phyloP scores from a whole-genome alignment of 371 early-diverging fungal species.

The Mucor racemosus region DNA sequence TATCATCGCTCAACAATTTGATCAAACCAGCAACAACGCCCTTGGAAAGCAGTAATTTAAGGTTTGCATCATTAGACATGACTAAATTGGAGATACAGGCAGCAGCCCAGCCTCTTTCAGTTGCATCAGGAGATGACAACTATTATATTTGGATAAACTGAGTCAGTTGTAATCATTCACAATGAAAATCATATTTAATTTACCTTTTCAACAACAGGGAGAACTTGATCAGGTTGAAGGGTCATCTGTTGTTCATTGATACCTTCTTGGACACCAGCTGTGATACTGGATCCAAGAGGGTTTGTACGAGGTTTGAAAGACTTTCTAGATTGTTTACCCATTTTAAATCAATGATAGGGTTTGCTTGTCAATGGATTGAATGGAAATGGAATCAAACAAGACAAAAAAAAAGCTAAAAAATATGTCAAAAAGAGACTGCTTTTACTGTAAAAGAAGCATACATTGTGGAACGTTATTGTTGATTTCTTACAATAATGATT shows the following conservation, averaged over 20 bases:
- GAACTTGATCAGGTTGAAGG: slow-evolving; percentile 44
- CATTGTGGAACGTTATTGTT: too few relatives aligned
- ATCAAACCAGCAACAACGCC: slow-evolving; percentile 71
- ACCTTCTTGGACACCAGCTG: slow-evolving; percentile 34
- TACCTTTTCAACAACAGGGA: slow-evolving; percentile 69
- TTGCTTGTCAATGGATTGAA: too few relatives aligned
- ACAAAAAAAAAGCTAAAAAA: too few relatives aligned
- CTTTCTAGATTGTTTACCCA: slow-evolving; percentile 48
- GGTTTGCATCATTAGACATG: slow-evolving; percentile 61
- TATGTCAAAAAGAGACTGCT: too few relatives aligned
- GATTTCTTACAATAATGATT: too few relatives aligned
- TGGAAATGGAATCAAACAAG: too few relatives aligned
- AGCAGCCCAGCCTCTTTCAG: slow-evolving; percentile 90
- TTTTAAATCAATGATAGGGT: not conserved
- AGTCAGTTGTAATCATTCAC: slow-evolving; percentile 18
- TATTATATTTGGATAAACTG: slow-evolving; percentile 19
- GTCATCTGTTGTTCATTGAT: slow-evolving; percentile 25
- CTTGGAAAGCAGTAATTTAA: slow-evolving; percentile 75
- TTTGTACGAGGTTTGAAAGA: slow-evolving; percentile 27
- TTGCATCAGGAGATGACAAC: slow-evolving; percentile 67
- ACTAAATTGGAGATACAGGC: slow-evolving; percentile 82
- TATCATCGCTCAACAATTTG: slow-evolving; percentile 71
- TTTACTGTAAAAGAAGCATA: too few relatives aligned
- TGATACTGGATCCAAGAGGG: slow-evolving; percentile 31
- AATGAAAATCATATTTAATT: not conserved